phyloP scores from a whole-genome alignment of 371 early-diverging fungal species.

The Mortierella polycephala region DNA sequence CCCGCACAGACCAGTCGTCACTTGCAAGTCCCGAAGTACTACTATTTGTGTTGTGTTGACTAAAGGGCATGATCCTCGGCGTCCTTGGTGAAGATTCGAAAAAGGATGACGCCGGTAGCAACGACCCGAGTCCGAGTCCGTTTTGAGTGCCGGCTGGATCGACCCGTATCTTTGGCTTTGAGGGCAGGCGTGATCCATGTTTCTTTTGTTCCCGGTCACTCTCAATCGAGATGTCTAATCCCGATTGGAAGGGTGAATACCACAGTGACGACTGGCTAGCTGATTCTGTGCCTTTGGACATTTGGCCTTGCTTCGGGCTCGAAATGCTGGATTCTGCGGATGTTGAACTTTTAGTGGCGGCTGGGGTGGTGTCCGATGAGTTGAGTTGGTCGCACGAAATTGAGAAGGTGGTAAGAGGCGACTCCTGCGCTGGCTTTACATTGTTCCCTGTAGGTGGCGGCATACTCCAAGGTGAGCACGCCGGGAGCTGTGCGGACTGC shows the following conservation, averaged over 20 bases:
- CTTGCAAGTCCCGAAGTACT: not conserved
- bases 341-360: not conserved
- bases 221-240: conserved; percentile 49
- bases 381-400: no score
- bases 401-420: not conserved
- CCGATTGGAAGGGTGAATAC: conserved; percentile 54
- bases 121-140: conserved; percentile 12
- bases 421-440: conserved; percentile 4
- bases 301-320: not conserved
- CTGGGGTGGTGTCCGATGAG: not conserved
- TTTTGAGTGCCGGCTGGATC: not conserved
- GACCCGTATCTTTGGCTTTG: conserved; percentile 25
- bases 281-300: conserved; percentile 10
- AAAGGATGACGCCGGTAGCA: conserved; percentile 37
- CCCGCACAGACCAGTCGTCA: conserved; percentile 38
- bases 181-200: conserved; percentile 17
- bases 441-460: conserved; percentile 7
- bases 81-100: conserved; percentile 48
- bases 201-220: conserved; percentile 37
- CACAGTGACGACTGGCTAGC: conserved; percentile 38
- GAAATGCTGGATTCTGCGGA: no score
- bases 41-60: conserved; percentile 17
- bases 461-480: conserved; percentile 37
- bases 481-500: conserved; percentile 48
- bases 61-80: conserved; percentile 50